phyloP scores from a whole-genome alignment of 2,329 filamentous ascomycete species.

The Pseudogymnoascus sp. region DNA sequence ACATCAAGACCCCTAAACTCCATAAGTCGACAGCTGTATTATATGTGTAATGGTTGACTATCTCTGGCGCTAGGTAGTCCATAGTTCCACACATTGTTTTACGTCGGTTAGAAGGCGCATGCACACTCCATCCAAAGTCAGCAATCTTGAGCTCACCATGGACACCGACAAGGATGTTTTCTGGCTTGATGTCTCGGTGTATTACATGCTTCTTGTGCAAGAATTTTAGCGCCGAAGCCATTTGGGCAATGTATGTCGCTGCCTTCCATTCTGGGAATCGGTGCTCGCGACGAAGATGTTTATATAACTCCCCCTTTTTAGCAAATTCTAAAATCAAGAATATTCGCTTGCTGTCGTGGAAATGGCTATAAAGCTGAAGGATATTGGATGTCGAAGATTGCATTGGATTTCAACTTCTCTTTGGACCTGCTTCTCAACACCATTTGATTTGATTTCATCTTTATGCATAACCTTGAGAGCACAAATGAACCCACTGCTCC shows the following conservation, averaged over 20 bases:
- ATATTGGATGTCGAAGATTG: conserved; percentile 63
- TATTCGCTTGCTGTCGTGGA: conserved; percentile 65
- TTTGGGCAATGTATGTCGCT: conserved; percentile 65
- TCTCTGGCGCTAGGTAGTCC: conserved; percentile 95
- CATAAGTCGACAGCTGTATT: conserved; percentile 93
- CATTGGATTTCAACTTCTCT: conserved; percentile 69
- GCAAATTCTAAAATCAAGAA: conserved; percentile 68
- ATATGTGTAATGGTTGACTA: conserved; percentile 67
- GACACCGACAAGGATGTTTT: conserved; percentile 60
- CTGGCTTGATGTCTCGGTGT: too few species aligned
- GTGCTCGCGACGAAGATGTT: conserved; percentile 59
- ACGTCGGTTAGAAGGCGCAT: conserved; percentile 86
- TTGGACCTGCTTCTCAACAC: conserved; percentile 63
- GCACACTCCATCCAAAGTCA: conserved; percentile 97
- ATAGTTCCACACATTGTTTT: conserved; percentile 97
- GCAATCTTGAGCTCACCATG: conserved; percentile 98
- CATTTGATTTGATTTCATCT: conserved; percentile 56
- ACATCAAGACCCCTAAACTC: conserved; percentile 89
- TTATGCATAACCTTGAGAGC: conserved; percentile 67
- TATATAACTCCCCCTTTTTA: conserved; percentile 64
- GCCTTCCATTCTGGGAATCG: conserved; percentile 65
- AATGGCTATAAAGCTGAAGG: conserved; percentile 61
- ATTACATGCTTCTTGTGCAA: conserved; percentile 85
- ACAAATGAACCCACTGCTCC: conserved; percentile 60
- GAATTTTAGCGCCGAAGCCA: conserved; percentile 78